phyloP scores from a whole-genome alignment of 148 eudicot species.

The Euryodendron excelsum region DNA sequence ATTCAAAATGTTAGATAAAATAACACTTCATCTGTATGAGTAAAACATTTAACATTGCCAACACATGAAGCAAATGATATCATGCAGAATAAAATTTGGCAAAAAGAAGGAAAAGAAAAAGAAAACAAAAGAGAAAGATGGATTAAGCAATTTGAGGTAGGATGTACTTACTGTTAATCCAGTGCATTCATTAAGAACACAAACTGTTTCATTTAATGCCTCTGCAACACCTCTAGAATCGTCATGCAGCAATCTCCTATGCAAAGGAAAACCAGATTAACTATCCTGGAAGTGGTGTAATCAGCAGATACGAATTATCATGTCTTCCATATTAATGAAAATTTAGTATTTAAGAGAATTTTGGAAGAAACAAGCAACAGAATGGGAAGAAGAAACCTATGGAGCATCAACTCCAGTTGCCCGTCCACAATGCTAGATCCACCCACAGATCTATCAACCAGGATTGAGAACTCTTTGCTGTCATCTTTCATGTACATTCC shows the following conservation, averaged over 20 bases:
- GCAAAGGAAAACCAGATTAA: constrained; percentile 18
- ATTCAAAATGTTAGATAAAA: no score
- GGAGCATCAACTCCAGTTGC: constrained; percentile 93
- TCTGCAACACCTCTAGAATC: constrained; percentile 89
- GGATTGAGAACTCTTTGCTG: constrained; percentile 63
- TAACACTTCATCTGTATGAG: not conserved
- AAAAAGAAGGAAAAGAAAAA: not conserved
- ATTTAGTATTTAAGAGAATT: not conserved
- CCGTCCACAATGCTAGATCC: constrained; percentile 94
- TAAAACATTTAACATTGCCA: no score
- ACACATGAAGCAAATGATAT: no score
- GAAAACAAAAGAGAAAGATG: not conserved
- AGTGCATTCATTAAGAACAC: constrained; percentile 50
- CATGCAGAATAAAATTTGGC: not conserved
- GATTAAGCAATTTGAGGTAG: not conserved
- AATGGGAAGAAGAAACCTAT: constrained; percentile 48
- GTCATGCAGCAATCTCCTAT: constrained; percentile 81
- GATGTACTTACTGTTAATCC: constrained; percentile 67
- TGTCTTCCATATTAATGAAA: not conserved
- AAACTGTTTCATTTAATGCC: constrained; percentile 85
- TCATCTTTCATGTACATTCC: constrained; percentile 83
- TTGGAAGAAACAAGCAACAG: not conserved
- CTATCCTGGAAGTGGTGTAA: not conserved
- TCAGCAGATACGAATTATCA: not conserved
- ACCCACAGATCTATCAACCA: constrained; percentile 94